These are phyloP conservation scores for Corylus avellana DNA, from an alignment of 306 rosid species.

Conservation along the genomic window DNA sequence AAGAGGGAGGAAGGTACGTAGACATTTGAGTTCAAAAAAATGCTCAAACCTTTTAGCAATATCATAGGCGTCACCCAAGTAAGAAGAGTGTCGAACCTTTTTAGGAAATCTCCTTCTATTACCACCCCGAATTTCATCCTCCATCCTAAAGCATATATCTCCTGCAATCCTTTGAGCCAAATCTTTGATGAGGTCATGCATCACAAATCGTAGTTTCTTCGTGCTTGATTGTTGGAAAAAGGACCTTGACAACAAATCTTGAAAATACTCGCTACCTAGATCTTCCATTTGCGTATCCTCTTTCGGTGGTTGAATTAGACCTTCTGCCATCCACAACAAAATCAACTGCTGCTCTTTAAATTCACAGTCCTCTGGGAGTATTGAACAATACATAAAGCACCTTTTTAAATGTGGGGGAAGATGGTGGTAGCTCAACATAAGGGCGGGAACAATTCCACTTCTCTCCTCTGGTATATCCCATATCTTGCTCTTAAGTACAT, in stretches of 20 bases:
- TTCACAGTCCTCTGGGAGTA: constrained; percentile 16
- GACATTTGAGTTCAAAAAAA: background rate
- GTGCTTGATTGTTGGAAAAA: no score
- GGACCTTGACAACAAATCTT: no score
- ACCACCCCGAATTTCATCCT: background rate
- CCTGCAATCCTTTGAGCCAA: constrained; percentile 8
- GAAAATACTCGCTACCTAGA: no score
- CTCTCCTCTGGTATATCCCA: constrained; percentile 7
- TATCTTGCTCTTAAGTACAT: constrained; percentile 11
- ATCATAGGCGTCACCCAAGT: background rate
- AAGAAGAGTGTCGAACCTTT: constrained; percentile 22
- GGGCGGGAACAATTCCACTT: no score
- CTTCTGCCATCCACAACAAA: constrained; percentile 37
- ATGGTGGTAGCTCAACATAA: constrained; percentile 29
- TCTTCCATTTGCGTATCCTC: no score
- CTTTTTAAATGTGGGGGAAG: constrained; percentile 21
- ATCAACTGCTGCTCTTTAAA: constrained; percentile 12
- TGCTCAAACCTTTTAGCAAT: background rate
- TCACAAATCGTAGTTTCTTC: background rate
- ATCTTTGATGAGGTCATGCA: constrained; percentile 32
- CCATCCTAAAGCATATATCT: background rate
- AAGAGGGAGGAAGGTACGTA: constrained; percentile 24
- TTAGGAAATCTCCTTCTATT: no score
- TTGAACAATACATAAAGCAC: constrained; percentile 25
- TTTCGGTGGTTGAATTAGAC: background rate